Base-by-base conservation (phyloP, 2,329 filamentous ascomycete species). In the Ascochyta rabiei region DNA sequence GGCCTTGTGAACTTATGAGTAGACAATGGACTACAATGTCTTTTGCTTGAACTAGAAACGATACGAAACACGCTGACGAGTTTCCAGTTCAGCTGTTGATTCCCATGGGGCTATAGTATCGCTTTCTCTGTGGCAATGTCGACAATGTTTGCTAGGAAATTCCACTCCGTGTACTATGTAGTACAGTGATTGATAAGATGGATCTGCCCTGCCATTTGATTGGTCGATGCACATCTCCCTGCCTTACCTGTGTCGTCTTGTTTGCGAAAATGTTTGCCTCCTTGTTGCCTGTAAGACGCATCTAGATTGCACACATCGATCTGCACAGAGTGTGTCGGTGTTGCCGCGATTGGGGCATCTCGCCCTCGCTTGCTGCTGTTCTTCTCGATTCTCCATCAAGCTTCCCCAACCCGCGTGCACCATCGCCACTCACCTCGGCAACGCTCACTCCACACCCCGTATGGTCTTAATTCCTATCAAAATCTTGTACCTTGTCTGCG, bases 391-490 rank as follows among this genome's bases (percentile, higher is more conserved):
- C 40, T 48, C 26, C 40, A 40, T 34, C 21, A 46, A 54, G 52
- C 52, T 54, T 54, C 52, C 15, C 15, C 8, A 13, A 45, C 16
- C 26, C 37, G 42, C 46, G 7, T 42, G 42, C 47, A 30, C 37
- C 35, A 31, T 41, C 45, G 45, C 51, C 46, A 49, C 45, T 48
- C 21, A 37, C 30, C 46, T 46, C 42, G 52, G 52, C 42, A 50
- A 50, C 47, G 37, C 24, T 40, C 31, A 24, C 41, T 42, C 9
- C 41, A 24, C 30, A 16, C 35, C 28, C 26, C 15, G 30, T 9
- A 54, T 39, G 40, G 40, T 16, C 28, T 35, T 28, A 49, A 28
- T 24, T 6, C 41, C 41, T 38, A 38, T 42, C 45, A 49, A 43
- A 37, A 15, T 31, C 35, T 46, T 35, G 48, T 48, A 43, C 34